Evolutionary conservation across 352 stramenopile species (phyloP).

Genomic region (Globisporangium rhizosaccharum): DNA sequence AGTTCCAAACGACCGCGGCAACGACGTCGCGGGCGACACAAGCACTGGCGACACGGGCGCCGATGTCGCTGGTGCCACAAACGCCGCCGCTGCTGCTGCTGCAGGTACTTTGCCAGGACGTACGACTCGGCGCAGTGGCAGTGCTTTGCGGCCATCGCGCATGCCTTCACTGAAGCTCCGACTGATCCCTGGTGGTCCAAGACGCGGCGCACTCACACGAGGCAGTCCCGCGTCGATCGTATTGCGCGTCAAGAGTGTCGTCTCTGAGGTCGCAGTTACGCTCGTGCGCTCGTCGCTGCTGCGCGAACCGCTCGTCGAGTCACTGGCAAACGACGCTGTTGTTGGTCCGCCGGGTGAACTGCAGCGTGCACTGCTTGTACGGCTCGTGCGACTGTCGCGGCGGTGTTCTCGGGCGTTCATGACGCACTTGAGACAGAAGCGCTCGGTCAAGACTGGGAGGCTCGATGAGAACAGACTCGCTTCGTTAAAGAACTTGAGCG

Average conservation of each 20-base stretch:
- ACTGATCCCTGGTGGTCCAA: background rate
- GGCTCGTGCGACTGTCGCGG: background rate
- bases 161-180: background rate
- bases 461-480: conserved; percentile 4
- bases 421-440: conserved; percentile 21
- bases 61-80: too few relatives aligned
- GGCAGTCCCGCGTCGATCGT: background rate
- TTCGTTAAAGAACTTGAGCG: conserved; percentile 17
- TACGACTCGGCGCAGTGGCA: too few relatives aligned
- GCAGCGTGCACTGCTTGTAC: background rate
- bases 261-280: conserved; percentile 1
- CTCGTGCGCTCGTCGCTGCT: conserved; percentile 3
- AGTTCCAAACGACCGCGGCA: too few relatives aligned
- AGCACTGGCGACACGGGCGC: too few relatives aligned
- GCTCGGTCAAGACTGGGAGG: conserved; percentile 7
- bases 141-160: background rate
- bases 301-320: conserved; percentile 4
- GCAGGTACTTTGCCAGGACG: too few relatives aligned
- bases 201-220: too few relatives aligned
- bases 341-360: background rate
- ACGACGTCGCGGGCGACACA: too few relatives aligned
- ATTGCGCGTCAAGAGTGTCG: background rate
- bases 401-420: conserved; percentile 14
- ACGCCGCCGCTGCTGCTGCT: too few relatives aligned
- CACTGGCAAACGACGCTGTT: background rate